A percentile compares a stretch with the other conserved stretches of the same genome.
Evolutionary conservation across 2,329 filamentous ascomycete genomes (phyloP).

Genomic region (Hymenoscyphus fraxineus): DNA sequence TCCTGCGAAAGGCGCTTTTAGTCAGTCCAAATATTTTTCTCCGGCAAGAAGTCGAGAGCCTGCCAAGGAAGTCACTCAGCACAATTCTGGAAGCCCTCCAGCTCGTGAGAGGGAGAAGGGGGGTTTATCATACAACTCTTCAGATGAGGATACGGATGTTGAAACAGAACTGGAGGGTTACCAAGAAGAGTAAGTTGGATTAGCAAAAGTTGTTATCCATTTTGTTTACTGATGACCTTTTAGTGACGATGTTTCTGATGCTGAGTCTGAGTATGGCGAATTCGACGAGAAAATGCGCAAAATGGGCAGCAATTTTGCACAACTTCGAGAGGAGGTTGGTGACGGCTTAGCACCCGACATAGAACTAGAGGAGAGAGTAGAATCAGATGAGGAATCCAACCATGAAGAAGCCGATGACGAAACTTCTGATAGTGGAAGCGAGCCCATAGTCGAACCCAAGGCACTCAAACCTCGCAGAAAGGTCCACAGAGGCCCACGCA

Average conservation of each 20-base stretch:
- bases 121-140: neutral
- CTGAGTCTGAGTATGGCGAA: constrained; percentile 42
- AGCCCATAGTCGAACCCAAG: neutral
- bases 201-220: neutral
- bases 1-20: neutral
- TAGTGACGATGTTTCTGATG: constrained; percentile 29
- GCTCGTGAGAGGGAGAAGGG: neutral
- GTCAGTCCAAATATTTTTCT: neutral
- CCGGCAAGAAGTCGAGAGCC: neutral
- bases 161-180: neutral
- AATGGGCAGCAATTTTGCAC: constrained; percentile 32
- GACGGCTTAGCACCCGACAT: neutral
- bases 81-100: neutral
- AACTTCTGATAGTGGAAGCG: neutral
- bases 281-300: constrained; percentile 40
- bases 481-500: constrained; percentile 40
- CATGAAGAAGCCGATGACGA: neutral
- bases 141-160: neutral
- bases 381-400: neutral
- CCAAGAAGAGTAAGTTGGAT: constrained; percentile 8
- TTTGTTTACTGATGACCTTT: neutral
- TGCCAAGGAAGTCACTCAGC: neutral
- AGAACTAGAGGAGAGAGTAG: constrained; percentile 2
- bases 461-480: constrained; percentile 10
- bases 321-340: constrained; percentile 12